Base-by-base conservation (phyloP, 1,284 basidiomycete species). In the Apiotrichum porosum region DNA sequence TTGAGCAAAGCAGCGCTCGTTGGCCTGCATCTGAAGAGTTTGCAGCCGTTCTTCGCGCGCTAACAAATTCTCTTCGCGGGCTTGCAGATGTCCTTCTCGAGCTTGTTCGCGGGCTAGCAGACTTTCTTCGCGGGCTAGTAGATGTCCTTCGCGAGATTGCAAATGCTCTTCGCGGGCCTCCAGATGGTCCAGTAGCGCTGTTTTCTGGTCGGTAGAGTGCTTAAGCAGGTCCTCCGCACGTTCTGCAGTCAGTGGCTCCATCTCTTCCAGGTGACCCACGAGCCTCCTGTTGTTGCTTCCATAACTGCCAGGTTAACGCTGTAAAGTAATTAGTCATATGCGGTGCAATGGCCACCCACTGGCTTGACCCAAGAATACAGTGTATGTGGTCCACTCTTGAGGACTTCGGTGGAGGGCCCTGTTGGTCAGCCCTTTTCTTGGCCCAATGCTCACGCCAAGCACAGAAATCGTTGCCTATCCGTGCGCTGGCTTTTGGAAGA, bases 321-420 rank as follows among this genome's bases (percentile, higher is more conserved):
- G 43, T 21, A 12, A 13, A 22, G 19, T 10, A n/a, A 8, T n/a
- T n/a, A n/a, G n/a, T n/a, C n/a, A n/a, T n/a, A n/a, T n/a, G n/a
- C n/a, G n/a, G n/a, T n/a, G n/a, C n/a, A n/a, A n/a, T n/a, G n/a
- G n/a, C 9, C 17, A 52, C 68, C 47, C 30, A 72, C 72, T 65
- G 0, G 71, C 61, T 38, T 71, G 65, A 26, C 66, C 61, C n/a
- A 72, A 46, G 41, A 64, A 74, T 1, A 52, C 58, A 31, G 70
- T 71, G 47, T 71, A 74, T 10, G 62, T 68, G 14, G 56, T 66
- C 71, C 71, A 74, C 44, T 74, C 72, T 42, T 74, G 72, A 1
- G 69, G 65, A 44, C 69, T 72, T 15, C 72, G 60, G 51, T 72
- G 68, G 2, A 74, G 43, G 2, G 69, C 63, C 6, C 72, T 74